Conservation (phyloP, 1,284 basidiomycete species). For the Puccinia hordei region DNA sequence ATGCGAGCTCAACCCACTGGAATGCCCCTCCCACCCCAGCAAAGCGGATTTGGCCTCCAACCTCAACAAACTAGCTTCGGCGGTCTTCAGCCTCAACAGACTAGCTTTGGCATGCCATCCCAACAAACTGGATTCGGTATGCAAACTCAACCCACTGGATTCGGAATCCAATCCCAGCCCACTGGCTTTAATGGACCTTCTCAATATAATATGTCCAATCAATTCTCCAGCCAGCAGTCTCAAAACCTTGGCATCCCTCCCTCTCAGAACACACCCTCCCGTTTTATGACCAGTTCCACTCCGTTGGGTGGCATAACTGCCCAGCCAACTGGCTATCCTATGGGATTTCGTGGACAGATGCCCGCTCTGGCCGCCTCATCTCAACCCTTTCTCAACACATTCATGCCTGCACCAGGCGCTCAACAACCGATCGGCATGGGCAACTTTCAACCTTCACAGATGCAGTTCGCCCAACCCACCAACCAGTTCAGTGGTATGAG, state of each 20-base stretch:
- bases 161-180: constrained; percentile 42
- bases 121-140: constrained; percentile 26
- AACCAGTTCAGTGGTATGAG: constrained; percentile 51
- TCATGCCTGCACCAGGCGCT: constrained; percentile 48
- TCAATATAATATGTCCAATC: constrained; percentile 20
- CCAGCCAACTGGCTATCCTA: constrained; percentile 49
- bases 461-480: constrained; percentile 50
- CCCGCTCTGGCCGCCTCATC: constrained; percentile 48
- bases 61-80: constrained; percentile 39
- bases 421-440: constrained; percentile 34
- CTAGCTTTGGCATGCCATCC: constrained; percentile 26
- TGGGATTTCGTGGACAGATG: constrained; percentile 44
- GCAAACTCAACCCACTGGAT: constrained; percentile 46
- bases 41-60: constrained; percentile 26
- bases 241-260: constrained; percentile 28
- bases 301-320: constrained; percentile 16
- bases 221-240: constrained; percentile 33
- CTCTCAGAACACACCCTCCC: constrained; percentile 15
- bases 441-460: constrained; percentile 49
- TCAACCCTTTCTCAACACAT: constrained; percentile 50
- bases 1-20: constrained; percentile 40
- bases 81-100: constrained; percentile 43
- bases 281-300: constrained; percentile 26
- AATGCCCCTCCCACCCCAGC: constrained; percentile 36
- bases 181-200: constrained; percentile 31